Conservation (phyloP, 108 stramenopile genomes). For the Parietichytrium sp. region DNA sequence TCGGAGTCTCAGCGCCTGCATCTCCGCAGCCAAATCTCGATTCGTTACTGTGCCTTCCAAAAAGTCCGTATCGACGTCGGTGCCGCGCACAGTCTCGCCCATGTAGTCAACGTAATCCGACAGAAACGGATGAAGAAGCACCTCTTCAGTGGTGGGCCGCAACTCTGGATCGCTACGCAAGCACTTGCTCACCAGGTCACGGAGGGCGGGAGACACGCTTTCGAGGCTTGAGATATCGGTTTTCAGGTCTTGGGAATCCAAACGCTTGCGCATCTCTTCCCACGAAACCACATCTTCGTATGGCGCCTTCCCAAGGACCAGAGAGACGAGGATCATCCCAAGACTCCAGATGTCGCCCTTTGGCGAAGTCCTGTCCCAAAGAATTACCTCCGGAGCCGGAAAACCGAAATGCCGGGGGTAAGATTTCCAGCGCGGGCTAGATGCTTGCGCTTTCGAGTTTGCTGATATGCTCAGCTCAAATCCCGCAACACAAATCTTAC, state of each 20-base stretch:
- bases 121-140: background rate
- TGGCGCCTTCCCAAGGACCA: background rate
- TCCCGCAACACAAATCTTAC: background rate
- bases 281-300: background rate
- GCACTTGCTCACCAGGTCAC: background rate
- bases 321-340: background rate
- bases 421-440: background rate
- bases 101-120: background rate
- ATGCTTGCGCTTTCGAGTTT: background rate
- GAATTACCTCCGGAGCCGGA: background rate
- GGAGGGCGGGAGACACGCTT: background rate
- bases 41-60: too few relatives aligned
- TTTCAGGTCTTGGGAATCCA: background rate
- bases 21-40: too few relatives aligned
- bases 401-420: background rate
- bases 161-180: background rate
- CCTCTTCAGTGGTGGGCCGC: background rate
- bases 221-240: too few relatives aligned
- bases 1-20: too few relatives aligned
- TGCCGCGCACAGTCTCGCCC: too few relatives aligned
- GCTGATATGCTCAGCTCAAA: background rate
- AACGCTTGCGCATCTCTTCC: background rate
- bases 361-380: background rate
- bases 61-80: too few relatives aligned
- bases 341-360: slow-evolving; percentile 17